These are phyloP conservation scores for Ensete ventricosum DNA, from an alignment of 176 grass and related monocot genomes.

Conservation along the genomic window DNA sequence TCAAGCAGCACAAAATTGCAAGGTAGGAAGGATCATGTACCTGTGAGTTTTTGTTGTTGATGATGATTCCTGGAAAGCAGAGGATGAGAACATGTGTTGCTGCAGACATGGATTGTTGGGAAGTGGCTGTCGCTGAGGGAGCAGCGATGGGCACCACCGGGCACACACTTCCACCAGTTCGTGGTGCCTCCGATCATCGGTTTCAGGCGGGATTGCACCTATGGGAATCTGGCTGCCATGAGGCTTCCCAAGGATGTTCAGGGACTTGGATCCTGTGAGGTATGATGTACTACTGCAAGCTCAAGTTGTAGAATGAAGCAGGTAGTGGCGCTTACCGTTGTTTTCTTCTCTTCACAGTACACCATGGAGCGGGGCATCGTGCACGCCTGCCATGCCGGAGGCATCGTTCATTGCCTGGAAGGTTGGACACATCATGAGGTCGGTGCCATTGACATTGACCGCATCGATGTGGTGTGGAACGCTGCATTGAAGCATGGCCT, in stretches of 20 bases:
- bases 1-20: slow-evolving; percentile 67
- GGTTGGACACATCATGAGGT: slow-evolving; percentile 95
- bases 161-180: slow-evolving; percentile 98
- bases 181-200: slow-evolving; percentile 82
- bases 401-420: slow-evolving; percentile 77
- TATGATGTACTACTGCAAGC: not conserved
- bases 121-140: slow-evolving; percentile 79
- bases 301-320: no score
- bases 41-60: no score
- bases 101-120: slow-evolving; percentile 81
- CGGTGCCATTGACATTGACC: slow-evolving; percentile 71
- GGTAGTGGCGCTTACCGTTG: no score
- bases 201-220: slow-evolving; percentile 79
- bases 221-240: slow-evolving; percentile 86
- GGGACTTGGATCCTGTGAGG: slow-evolving; percentile 76
- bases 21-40: slow-evolving; percentile 25
- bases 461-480: slow-evolving; percentile 80
- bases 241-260: slow-evolving; percentile 79
- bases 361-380: slow-evolving; percentile 74
- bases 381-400: slow-evolving; percentile 97
- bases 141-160: slow-evolving; percentile 66
- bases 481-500: slow-evolving; percentile 77
- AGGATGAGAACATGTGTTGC: no score
- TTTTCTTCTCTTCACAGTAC: slow-evolving; percentile 36
- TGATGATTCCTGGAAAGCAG: no score